Conservation (phyloP, 139 green algal species). For the Chlamydomonas schloesseri region DNA sequence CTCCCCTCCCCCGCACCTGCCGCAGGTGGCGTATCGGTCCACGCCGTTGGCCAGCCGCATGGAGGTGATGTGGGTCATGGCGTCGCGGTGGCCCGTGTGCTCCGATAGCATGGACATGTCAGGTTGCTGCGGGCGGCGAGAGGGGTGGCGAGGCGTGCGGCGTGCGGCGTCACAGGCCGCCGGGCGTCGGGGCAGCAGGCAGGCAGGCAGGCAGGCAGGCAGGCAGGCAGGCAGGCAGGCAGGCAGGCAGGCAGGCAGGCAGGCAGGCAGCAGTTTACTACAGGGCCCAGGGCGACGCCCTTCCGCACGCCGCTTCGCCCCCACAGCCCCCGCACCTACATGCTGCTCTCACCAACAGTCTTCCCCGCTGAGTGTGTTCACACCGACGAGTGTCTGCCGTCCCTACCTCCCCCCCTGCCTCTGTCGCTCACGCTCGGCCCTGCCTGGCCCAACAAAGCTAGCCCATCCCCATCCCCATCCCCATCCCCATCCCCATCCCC, state of each 20-base stretch:
- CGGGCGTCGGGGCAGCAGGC: background rate
- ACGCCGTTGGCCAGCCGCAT: slow-evolving; percentile 52
- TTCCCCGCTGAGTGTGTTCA: no score
- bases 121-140: slow-evolving; percentile 1
- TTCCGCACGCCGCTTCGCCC: no score
- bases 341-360: no score
- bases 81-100: slow-evolving; percentile 47
- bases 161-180: background rate
- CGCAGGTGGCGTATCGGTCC: slow-evolving; percentile 67
- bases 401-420: no score
- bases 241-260: no score
- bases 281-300: background rate
- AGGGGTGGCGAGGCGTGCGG: background rate
- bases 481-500: background rate
- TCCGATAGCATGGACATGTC: slow-evolving; percentile 8
- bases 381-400: no score
- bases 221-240: no score
- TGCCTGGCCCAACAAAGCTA: no score
- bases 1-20: background rate
- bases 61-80: slow-evolving; percentile 56
- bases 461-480: background rate
- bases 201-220: no score
- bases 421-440: no score
- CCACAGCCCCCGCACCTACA: no score
- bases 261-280: no score